Base-by-base conservation (phyloP, 495 filamentous ascomycete species). In the Neurospora cerealis region DNA sequence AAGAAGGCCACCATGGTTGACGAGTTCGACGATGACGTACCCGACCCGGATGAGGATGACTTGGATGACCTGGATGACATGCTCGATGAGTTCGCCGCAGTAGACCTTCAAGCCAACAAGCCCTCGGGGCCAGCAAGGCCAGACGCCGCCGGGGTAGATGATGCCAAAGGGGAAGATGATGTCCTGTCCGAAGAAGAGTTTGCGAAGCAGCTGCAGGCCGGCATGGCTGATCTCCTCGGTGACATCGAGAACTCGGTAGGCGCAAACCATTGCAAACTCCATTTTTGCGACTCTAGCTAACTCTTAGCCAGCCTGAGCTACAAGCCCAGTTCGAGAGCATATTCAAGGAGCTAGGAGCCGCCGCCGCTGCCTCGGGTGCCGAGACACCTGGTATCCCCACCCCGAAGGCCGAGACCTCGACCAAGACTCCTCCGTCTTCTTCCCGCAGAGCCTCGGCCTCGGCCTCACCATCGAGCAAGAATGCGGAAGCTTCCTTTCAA, bases 61-160 rank as follows among this genome's bases (percentile, higher is more conserved):
- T 87, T 97, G 24, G 94, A 97, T 79, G 95, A 98, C 79, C 84
- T 98, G 60, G 95, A 98, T 82, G 95, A 98, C 69, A 89, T 98
- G 80, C 91, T 99, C 39, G 94, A 98, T 75, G 91, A 97, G 77
- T 99, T 99, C 83, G 86, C 90, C 19, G 77, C 86, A 11, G 83
- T 86, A 4, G 88, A 88, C 70, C 72, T 87, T 37, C 84, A 88
- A 5, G 78, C 84, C 74, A 82, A 86, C 38, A 86, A 88, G 79
- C 74, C 81, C 21, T 79, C 86, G 19, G 85, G 75, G 11, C 83
- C 85, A 46, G 80, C 80, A 48, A 82, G 74, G 79, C 85, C 84
- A 37, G 44, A 76, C 60, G 70, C 74, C 28, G 69, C 75, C 3
- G 71, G 72, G 10, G 73, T 70, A 15, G 72, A 66, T 69, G 78